These are phyloP conservation scores for Annulohypoxylon moriforme DNA, from an alignment of 495 filamentous ascomycete species.

Conservation along the genomic window DNA sequence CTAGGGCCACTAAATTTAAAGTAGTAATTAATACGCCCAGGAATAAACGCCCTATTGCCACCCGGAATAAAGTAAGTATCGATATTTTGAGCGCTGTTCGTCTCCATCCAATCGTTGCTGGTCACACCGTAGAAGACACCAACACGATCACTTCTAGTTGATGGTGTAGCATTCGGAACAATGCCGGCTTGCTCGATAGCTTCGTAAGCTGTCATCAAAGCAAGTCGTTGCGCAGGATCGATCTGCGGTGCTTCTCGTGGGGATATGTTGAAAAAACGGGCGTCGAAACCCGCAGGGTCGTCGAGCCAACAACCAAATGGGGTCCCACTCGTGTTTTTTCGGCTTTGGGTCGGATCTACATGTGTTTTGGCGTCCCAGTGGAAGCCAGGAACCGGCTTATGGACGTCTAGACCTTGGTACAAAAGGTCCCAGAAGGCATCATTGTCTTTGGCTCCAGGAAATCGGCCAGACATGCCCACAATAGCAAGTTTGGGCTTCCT, in stretches of 20 bases:
- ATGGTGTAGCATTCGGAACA: constrained; percentile 75
- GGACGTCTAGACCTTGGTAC: constrained; percentile 65
- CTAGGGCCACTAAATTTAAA: constrained; percentile 58
- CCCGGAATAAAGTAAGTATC: constrained; percentile 87
- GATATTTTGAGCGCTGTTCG: constrained; percentile 76
- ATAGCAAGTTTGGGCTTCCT: constrained; percentile 69
- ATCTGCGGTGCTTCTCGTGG: constrained; percentile 66
- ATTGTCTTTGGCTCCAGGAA: constrained; percentile 65
- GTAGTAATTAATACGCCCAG: constrained; percentile 57
- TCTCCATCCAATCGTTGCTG: constrained; percentile 82
- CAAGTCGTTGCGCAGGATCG: constrained; percentile 82
- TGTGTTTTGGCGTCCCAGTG: constrained; percentile 78
- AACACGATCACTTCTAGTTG: constrained; percentile 67
- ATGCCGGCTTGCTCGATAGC: constrained; percentile 85
- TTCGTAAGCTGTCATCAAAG: constrained; percentile 81
- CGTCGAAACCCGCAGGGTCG: constrained; percentile 78
- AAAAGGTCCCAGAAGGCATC: constrained; percentile 74
- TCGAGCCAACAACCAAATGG: constrained; percentile 85
- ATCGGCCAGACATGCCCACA: constrained; percentile 72
- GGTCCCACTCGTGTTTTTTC: constrained; percentile 73
- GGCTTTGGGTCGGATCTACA: constrained; percentile 73
- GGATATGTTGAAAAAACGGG: constrained; percentile 68
- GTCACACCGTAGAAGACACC: constrained; percentile 88
- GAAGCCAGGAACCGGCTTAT: constrained; percentile 67
- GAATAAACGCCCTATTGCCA: constrained; percentile 80